Evolutionary conservation across 2,329 filamentous ascomycete species (phyloP), one percentile per base, ranked within the genome.

Genomic region (Seiridium cupressi): DNA sequence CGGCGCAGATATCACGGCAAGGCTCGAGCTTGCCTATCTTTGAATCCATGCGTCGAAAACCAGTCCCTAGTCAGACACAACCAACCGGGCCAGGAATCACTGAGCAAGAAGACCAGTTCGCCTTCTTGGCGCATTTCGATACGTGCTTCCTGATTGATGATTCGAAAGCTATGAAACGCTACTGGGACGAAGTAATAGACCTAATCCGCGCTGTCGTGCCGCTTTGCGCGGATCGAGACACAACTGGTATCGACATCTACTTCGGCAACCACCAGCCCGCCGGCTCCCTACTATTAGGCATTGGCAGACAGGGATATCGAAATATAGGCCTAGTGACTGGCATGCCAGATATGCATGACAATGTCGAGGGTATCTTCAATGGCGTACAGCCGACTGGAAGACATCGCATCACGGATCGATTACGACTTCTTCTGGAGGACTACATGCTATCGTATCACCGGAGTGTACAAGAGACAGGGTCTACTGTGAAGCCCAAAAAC

Each of bases 101-200:
- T 10, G 32, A 53, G 5, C 13, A 57, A 3, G 84, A 88, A 63
- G 83, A 88, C 60, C 83, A 81, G 1, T 91, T 88, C 68, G 77
- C 82, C 0, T 90, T 90, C 68, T 85, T 93, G 3, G 69, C 70
- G 44, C 78, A 79, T 55, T 91, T 92, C 70, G 87, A 92, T 71
- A 92, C 89, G 2, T 74, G 89, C n/a, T 88, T 92, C 69, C 74
- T 92, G 0, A 90, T 93, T 69, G 89, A 92, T 69, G 89, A 93
- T 72, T 89, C 85, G 38, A 85, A 84, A 18, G 87, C 84, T 61
- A 92, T 92, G 90, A 77, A 79, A 6, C 68, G 74, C 31, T 81
- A 81, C 38, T 93, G 90, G 90, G 74, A 76, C 32, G 86, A 91
- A 69, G 88, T 89, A 0, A 76, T 79, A 26, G 76, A 79, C 48